Evolutionary conservation across 768 basidiomycete species (phyloP).

Genomic region (Pulveroboletus sp.): DNA sequence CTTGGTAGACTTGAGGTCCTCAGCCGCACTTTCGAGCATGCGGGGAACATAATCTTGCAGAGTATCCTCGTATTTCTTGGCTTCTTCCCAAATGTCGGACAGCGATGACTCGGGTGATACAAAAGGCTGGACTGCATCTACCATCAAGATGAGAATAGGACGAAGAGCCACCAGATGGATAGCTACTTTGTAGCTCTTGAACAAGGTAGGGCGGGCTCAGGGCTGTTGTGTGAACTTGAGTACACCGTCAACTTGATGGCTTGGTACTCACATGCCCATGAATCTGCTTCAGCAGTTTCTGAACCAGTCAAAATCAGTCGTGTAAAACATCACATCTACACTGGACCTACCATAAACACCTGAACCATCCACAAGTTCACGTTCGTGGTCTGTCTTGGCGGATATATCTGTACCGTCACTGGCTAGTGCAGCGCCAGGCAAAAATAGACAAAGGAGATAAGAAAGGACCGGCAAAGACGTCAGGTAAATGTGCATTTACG

Average conservation of each 20-base stretch:
- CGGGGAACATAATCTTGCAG: slow-evolving; percentile 3
- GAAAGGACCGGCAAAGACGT: not conserved
- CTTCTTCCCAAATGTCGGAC: slow-evolving; percentile 12
- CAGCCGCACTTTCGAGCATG: slow-evolving; percentile 1
- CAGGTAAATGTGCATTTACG: not conserved
- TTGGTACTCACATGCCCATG: not conserved
- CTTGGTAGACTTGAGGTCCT: slow-evolving; percentile 1
- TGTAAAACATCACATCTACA: too few relatives aligned
- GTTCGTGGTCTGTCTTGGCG: not conserved
- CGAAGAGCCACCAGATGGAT: not conserved
- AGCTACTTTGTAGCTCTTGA: slow-evolving; percentile 2
- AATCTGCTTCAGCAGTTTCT: not conserved
- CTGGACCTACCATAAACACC: too few relatives aligned
- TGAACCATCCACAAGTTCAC: not conserved
- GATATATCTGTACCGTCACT: not conserved
- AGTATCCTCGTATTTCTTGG: not conserved
- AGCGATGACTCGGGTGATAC: not conserved
- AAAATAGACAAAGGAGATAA: not conserved
- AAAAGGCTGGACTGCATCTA: not conserved
- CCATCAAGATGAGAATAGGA: not conserved
- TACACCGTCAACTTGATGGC: not conserved
- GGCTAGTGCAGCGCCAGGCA: not conserved
- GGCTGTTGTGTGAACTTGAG: not conserved
- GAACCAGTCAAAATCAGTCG: too few relatives aligned
- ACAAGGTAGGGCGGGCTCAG: not conserved